Evolutionary conservation across 2,329 filamentous ascomycete genomes (phyloP), one percentile per base, ranked within the genome.

Genomic region (Arthrobotrys iridis): DNA sequence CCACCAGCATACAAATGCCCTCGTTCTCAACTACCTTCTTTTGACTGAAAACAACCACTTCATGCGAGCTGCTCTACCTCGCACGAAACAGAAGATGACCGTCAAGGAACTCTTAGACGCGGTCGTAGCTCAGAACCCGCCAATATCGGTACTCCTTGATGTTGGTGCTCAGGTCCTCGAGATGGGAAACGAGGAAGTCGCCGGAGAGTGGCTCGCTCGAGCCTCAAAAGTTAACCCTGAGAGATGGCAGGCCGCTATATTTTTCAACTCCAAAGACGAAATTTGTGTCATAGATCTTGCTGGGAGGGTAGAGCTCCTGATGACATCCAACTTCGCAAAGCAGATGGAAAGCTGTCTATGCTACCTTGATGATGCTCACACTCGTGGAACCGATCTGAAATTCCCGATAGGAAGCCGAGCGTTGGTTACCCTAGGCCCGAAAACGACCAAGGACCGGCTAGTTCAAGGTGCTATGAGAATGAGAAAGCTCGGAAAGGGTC

Each of bases 391-490:
- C 0, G 90, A 93, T 76, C 79, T 93, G 0, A 86, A 85, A 30
- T 81, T 92, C 0, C 90, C 89, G 0, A 66, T 73, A 0, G 3
- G 85, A 15, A 90, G 89, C 77, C 83, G 87, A 0, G 91, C 90
- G 0, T 87, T 88, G 0, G 88, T 93, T 0, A 93, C 90, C 0
- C 80, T 94, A 0, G 90, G 91, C 0, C 84, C 88, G 0, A 83
- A 84, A 4, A 77, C 92, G 0, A 90, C 88, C 0, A 93, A 93
- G 72, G 91, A 93, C 76, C 83, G 86, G 7, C 79, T 93, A 0
- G 87, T 89, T 0, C 90, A 93, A 85, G 89, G 88, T 87, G 82
- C 89, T 71, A 91, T 91, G 88, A 81, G 91, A 22, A 88, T 93
- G 87, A 81, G 90, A 11, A 87, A 89, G 68, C 83, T 93, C 0